phyloP scores from a whole-genome alignment of 768 basidiomycete species.

The Boletus vinaceobasis region DNA sequence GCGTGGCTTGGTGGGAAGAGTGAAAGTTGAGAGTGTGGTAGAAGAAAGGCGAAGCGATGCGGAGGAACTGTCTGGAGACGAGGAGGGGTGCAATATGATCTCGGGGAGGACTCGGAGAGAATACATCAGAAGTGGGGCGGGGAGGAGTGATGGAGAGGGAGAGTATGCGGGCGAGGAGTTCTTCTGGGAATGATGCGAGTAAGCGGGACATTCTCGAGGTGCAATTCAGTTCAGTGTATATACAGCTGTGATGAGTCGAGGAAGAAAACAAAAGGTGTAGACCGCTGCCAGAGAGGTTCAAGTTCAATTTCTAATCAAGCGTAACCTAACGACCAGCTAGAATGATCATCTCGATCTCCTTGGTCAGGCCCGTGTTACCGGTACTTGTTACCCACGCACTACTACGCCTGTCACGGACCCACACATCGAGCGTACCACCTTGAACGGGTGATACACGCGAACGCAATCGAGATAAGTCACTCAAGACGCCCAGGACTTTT shows the following conservation, averaged over 20 bases:
- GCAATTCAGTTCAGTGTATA: conserved; percentile 6
- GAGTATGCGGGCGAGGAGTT: conserved; percentile 48
- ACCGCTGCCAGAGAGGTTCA: too few species aligned
- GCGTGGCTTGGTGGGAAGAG: conserved; percentile 36
- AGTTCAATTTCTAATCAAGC: too few species aligned
- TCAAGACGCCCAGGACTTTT: conserved; percentile 20
- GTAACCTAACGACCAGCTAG: too few species aligned
- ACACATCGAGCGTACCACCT: conserved; percentile 14
- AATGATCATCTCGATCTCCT: too few species aligned
- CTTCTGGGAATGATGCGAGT: conserved; percentile 37
- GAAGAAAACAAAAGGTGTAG: too few species aligned
- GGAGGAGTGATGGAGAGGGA: conserved; percentile 24
- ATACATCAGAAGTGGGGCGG: conserved; percentile 26
- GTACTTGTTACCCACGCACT: too few species aligned
- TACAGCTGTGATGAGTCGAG: neutral
- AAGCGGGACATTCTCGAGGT: conserved; percentile 11
- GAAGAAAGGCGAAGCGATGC: conserved; percentile 56
- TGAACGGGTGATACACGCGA: conserved; percentile 15
- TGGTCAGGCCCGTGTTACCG: too few species aligned
- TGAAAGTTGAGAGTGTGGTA: conserved; percentile 51
- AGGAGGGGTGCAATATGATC: conserved; percentile 43
- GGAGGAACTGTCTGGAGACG: conserved; percentile 48
- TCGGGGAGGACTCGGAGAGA: conserved; percentile 9
- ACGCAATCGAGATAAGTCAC: conserved; percentile 8
- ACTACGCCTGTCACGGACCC: neutral